Evolutionary conservation across 2,329 filamentous ascomycete species (phyloP).

Genomic region (Grosmannia huntii): DNA sequence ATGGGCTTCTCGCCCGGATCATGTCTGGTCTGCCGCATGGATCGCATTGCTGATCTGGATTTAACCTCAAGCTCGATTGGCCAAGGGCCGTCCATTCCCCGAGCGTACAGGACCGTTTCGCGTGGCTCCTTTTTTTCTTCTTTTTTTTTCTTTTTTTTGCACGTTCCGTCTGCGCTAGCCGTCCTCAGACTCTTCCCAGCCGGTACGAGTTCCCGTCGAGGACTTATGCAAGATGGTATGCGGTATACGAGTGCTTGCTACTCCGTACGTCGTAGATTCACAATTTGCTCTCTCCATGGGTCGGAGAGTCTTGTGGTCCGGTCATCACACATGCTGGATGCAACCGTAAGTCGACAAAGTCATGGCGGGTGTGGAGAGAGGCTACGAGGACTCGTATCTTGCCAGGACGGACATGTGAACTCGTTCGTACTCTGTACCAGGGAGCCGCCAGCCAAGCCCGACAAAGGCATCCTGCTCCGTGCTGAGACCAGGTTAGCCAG

Average conservation of each 20-base stretch:
- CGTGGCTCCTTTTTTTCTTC: neutral
- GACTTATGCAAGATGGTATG: neutral
- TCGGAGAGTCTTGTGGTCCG: neutral
- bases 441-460: neutral
- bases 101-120: neutral
- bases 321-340: neutral
- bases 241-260: too few relatives aligned
- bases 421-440: neutral
- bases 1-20: neutral
- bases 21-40: neutral
- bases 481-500: neutral
- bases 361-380: too few relatives aligned
- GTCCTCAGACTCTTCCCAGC: neutral
- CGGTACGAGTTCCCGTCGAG: neutral
- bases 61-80: neutral
- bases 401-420: neutral
- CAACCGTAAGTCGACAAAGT: too few relatives aligned
- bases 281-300: neutral
- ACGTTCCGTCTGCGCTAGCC: neutral
- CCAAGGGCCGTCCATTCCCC: neutral
- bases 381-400: too few relatives aligned
- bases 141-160: neutral
- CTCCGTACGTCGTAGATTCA: too few relatives aligned
- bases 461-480: neutral
- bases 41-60: slow-evolving; percentile 3